Conservation (phyloP, 1,139 yeast species). For the Kodamaea sp. region DNA sequence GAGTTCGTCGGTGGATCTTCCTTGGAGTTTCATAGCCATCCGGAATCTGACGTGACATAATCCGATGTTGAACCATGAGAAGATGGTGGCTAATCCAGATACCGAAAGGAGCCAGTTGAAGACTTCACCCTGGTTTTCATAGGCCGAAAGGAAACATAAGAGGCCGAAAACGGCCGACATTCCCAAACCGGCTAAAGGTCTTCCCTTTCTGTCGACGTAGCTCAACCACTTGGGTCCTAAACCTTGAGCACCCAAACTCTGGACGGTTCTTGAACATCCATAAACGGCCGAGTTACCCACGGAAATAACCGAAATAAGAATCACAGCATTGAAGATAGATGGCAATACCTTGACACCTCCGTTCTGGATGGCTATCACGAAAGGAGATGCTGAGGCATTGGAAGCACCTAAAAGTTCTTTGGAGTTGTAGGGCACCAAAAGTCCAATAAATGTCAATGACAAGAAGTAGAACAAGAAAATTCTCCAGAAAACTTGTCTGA, state of each 20-base stretch:
- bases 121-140: conserved; percentile 36
- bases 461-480: conserved; percentile 42
- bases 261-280: conserved; percentile 46
- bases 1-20: conserved; percentile 30
- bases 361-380: conserved; percentile 44
- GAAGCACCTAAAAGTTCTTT: conserved; percentile 33
- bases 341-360: conserved; percentile 46
- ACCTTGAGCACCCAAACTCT: conserved; percentile 43
- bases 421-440: conserved; percentile 37
- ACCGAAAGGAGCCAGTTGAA: conserved; percentile 45
- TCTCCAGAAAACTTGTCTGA: conserved; percentile 48
- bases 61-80: conserved; percentile 45
- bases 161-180: conserved; percentile 39
- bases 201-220: conserved; percentile 43
- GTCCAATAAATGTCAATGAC: conserved; percentile 40
- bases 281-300: conserved; percentile 49
- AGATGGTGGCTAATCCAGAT: conserved; percentile 43
- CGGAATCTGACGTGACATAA: conserved; percentile 43
- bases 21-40: conserved; percentile 34
- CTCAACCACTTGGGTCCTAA: conserved; percentile 38
- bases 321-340: conserved; percentile 45
- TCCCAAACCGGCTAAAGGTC: conserved; percentile 44
- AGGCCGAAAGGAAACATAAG: conserved; percentile 44
- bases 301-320: conserved; percentile 42
- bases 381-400: conserved; percentile 41